A percentile compares a stretch with the other conserved stretches of the same genome.
phyloP scores from a whole-genome alignment of 345 rosid species.

The Lumnitzera littorea region DNA sequence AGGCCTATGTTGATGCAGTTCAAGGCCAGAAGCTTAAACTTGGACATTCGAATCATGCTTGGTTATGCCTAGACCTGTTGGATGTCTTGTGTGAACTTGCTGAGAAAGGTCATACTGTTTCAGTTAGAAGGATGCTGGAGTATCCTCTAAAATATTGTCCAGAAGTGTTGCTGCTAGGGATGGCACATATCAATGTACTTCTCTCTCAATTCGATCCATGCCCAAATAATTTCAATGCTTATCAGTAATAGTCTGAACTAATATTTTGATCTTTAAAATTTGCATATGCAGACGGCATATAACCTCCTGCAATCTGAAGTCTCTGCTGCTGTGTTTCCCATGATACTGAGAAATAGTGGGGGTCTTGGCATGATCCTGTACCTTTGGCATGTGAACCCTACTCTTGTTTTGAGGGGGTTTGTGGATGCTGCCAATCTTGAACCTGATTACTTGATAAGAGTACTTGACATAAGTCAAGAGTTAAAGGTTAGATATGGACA shows the following conservation, averaged over 20 bases:
- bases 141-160: conserved; percentile 84
- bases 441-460: conserved; percentile 46
- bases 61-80: conserved; percentile 86
- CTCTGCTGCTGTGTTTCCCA: conserved; percentile 56
- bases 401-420: conserved; percentile 68
- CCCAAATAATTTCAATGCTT: too few species aligned
- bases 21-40: conserved; percentile 59
- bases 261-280: background rate
- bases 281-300: conserved; percentile 67
- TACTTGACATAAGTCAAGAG: conserved; percentile 73
- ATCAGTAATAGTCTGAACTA: background rate
- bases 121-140: conserved; percentile 60
- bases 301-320: conserved; percentile 76
- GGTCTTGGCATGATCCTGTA: conserved; percentile 48
- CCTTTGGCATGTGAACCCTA: conserved; percentile 75
- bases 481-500: conserved; percentile 47
- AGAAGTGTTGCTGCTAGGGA: conserved; percentile 77
- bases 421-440: conserved; percentile 45
- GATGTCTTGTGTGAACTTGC: conserved; percentile 83
- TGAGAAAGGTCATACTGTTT: conserved; percentile 71
- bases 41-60: conserved; percentile 76
- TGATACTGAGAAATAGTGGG: conserved; percentile 36
- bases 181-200: conserved; percentile 71
- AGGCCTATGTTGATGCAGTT: conserved; percentile 64
- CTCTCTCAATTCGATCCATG: background rate